These are phyloP conservation scores for Rhizodiscina lignyota DNA, from an alignment of 495 filamentous ascomycete species.

Conservation along the genomic window DNA sequence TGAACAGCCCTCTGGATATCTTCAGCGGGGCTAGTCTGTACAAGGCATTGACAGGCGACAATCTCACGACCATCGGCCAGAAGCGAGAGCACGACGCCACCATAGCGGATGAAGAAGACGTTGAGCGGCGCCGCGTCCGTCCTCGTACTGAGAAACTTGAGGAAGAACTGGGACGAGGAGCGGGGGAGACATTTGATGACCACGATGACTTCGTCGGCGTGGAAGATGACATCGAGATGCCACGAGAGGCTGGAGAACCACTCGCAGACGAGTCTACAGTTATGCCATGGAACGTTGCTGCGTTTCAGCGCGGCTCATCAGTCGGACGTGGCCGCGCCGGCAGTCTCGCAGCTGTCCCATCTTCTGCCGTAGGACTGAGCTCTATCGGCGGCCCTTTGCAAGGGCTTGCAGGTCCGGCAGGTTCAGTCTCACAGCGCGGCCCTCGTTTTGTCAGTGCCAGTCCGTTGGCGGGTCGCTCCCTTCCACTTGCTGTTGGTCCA, in stretches of 20 bases:
- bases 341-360: constrained; percentile 7
- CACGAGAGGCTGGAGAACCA: constrained; percentile 37
- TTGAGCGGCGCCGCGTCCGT: constrained; percentile 35
- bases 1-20: constrained; percentile 28
- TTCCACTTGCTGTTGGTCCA: constrained; percentile 26
- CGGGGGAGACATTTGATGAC: constrained; percentile 22
- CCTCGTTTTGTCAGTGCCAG: constrained; percentile 41
- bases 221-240: constrained; percentile 37
- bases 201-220: background rate
- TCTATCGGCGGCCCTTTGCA: constrained; percentile 13
- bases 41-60: constrained; percentile 24
- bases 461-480: constrained; percentile 41
- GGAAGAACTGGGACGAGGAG: constrained; percentile 28
- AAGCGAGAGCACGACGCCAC: constrained; percentile 24
- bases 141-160: constrained; percentile 18
- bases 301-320: constrained; percentile 38
- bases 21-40: constrained; percentile 41
- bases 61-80: constrained; percentile 7
- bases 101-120: constrained; percentile 17
- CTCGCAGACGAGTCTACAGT: constrained; percentile 41
- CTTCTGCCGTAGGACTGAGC: constrained; percentile 11
- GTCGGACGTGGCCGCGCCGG: constrained; percentile 22
- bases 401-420: constrained; percentile 4
- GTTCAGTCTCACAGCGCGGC: constrained; percentile 17
- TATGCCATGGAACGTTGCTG: constrained; percentile 57